Base-by-base conservation (phyloP, 2,329 filamentous ascomycete species). In the Orbilia quercus region DNA sequence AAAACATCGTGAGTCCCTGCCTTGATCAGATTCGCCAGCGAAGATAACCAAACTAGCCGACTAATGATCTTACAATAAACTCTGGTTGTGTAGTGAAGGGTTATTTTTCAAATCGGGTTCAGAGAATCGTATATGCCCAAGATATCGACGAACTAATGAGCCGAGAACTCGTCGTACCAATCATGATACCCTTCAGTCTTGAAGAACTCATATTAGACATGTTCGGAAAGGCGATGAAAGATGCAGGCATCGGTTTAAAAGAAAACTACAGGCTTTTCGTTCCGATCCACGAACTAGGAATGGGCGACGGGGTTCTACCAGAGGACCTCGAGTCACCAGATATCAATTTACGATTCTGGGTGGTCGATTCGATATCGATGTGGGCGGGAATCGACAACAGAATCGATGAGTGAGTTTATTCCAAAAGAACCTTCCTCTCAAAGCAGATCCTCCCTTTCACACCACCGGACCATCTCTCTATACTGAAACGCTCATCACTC, bases 101-200 rank as follows among this genome's bases (percentile, higher is more conserved):
- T 22, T 77, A 77, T 63, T 64, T 76, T 20, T 76, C 76, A 9
- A 75, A 76, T 14, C 59, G 67, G 7, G 67, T 78, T n/a, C 76
- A 76, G 9, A 74, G 75, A 7, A 36, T 63, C 20, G 11, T 34
- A 18, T 58, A 45, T 40, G 71, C 18, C n/a, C 54, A 54, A 25
- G 59, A 23, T 38, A 59, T 76, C 36, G 47, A 64, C 4, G 60
- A 28, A 6, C 42, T 75, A 14, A 50, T 72, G 38, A 53, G 59
- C 16, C 18, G 9, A 2, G 71, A 75, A 9, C 28, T 76, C n/a
- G 67, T 71, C 7, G 67, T 76, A n/a, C 75, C 75, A 7, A 22
- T 76, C 11, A 55, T 70, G 14, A 55, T 76, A 16, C 44, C 54
- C 9, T 12, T n/a, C 22, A 48, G 57, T 12, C 57, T 76, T 18